phyloP scores from a whole-genome alignment of 768 basidiomycete genomes.

The Boletus edulis region DNA sequence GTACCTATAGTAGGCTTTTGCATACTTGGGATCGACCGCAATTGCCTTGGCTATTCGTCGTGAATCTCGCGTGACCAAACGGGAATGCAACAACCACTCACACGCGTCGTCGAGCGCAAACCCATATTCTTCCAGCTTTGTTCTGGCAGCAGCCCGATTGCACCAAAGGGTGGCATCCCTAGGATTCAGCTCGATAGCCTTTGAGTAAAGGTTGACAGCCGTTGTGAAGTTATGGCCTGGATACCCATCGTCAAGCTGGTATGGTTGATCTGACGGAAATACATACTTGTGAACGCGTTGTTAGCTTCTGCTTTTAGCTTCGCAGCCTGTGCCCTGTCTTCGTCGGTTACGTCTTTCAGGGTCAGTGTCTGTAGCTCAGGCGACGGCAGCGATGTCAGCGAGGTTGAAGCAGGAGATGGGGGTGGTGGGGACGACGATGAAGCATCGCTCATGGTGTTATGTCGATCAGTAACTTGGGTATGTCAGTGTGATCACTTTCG shows the following conservation, averaged over 20 bases:
- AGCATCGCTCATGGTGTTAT: slow-evolving; percentile 20
- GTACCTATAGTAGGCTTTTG: slow-evolving; percentile 85
- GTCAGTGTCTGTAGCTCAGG: slow-evolving; percentile 53
- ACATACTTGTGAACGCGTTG: slow-evolving; percentile 72
- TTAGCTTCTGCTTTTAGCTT: slow-evolving; percentile 85
- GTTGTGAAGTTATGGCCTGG: slow-evolving; percentile 70
- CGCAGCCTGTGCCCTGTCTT: slow-evolving; percentile 65
- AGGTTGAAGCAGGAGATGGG: slow-evolving; percentile 49
- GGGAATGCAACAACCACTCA: slow-evolving; percentile 38
- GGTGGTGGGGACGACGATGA: slow-evolving; percentile 29
- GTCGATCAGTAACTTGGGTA: neutral
- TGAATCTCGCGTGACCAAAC: slow-evolving; percentile 16
- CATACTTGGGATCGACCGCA: slow-evolving; percentile 82
- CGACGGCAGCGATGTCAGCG: slow-evolving; percentile 56
- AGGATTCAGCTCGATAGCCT: slow-evolving; percentile 87
- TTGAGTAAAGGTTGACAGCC: slow-evolving; percentile 77
- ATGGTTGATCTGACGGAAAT: neutral
- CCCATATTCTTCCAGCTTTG: slow-evolving; percentile 92
- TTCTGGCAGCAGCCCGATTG: slow-evolving; percentile 89
- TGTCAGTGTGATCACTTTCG: neutral
- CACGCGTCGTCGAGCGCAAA: slow-evolving; percentile 88
- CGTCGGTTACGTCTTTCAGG: slow-evolving; percentile 62
- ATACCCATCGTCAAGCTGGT: slow-evolving; percentile 1
- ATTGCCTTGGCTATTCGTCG: slow-evolving; percentile 70
- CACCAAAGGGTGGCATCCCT: slow-evolving; percentile 89